A percentile compares a stretch with the other conserved stretches of the same genome.
Conservation (phyloP, 164 flowering plant species). For the Santalum album region DNA sequence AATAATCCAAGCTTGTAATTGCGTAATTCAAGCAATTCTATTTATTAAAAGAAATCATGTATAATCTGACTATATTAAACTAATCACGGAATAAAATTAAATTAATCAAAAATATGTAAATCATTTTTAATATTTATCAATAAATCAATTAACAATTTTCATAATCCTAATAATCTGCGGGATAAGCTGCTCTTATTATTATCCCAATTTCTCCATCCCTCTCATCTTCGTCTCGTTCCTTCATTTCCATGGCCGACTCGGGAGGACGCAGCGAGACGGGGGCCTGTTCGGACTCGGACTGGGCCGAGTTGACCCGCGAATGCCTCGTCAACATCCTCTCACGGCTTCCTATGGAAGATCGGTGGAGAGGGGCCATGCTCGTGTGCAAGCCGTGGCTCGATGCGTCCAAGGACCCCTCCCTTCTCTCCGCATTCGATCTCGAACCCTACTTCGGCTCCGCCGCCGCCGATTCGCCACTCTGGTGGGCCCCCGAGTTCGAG, state of each 20-base stretch:
- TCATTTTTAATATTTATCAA: no score
- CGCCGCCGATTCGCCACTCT: conserved; percentile 34
- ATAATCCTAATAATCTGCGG: no score
- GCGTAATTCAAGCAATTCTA: no score
- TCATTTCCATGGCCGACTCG: conserved; percentile 8
- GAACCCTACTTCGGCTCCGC: conserved; percentile 36
- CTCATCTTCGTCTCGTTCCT: no score
- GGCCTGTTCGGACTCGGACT: conserved; percentile 17
- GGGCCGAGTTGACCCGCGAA: conserved; percentile 78
- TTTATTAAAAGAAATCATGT: no score
- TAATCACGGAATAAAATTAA: no score
- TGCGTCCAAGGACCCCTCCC: conserved; percentile 60
- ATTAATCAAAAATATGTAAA: no score
- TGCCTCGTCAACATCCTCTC: conserved; percentile 56
- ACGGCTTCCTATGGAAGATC: conserved; percentile 49
- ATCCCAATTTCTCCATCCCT: no score
- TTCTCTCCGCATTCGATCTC: conserved; percentile 52
- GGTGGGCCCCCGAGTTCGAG: conserved; percentile 76
- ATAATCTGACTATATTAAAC: no score
- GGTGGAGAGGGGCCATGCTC: conserved; percentile 55
- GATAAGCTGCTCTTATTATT: no score
- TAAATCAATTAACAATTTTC: no score
- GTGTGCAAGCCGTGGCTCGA: conserved; percentile 74
- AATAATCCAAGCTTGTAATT: no score
- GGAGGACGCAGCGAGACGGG: background rate